Base-by-base conservation (phyloP, 257 asterid species). In the Rauvolfia tetraphylla region DNA sequence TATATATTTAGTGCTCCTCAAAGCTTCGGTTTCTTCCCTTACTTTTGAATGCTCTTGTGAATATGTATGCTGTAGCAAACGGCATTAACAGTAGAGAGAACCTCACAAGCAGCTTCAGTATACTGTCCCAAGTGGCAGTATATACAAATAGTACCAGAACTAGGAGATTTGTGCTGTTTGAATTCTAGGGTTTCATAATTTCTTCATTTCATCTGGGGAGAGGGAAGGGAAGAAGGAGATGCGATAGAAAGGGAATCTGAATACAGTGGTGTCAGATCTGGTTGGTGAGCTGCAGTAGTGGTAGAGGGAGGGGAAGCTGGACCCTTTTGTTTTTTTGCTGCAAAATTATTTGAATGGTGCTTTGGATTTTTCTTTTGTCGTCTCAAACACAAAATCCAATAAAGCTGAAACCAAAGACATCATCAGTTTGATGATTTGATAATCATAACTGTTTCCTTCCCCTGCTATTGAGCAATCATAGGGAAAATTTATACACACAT, bases 301-400 rank as follows among this genome's bases (percentile, higher is more conserved):
- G 86, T 29, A 27, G 25, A 3, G 8, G 59, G 20, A 53, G 42
- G 0, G 75, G 79, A 75, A 53, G 61, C 23, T n/a, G n/a, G 59
- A 5, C 1, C 14, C 42, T 68, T 70, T 88, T 76, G 79, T 72
- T 75, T 41, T 58, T 75, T 73, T 63, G 25, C 42, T 77, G 69
- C 68, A 76, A 72, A 78, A 82, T 86, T 44, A 76, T 77, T 81
- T 80, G 81, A 76, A 79, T 67, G 54, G 31, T 66, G 78, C 41
- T 84, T 83, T 79, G 86, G 84, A 81, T 81, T 85, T 81, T 76
- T 85, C 83, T 78, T 89, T 88, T 79, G 88, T 89, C 88, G 80
- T 84, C 69, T 85, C 86, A 75, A 72, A 75, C 87, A 87, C 87
- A 81, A 82, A 76, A 74, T 84, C 88, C 89, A 81, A 89, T 83